phyloP scores from a whole-genome alignment of 148 eudicot species.

The Persicaria maculosa region DNA sequence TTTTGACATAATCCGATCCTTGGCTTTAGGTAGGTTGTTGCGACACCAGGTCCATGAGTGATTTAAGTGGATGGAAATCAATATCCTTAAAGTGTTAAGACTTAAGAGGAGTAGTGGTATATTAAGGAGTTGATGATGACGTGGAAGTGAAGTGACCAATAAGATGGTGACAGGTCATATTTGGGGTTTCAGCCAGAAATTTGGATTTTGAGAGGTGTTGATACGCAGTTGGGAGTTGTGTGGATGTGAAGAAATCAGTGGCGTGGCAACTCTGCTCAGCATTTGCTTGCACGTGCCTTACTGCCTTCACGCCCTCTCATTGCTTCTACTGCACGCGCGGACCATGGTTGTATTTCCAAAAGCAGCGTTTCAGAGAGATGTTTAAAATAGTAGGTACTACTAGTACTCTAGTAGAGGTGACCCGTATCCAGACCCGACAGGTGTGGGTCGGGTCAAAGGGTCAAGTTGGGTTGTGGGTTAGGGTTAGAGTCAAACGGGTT shows the following conservation, averaged over 20 bases:
- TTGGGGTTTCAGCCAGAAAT: neutral
- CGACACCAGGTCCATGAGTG: constrained; percentile 25
- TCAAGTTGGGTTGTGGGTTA: no score
- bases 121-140: neutral
- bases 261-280: neutral
- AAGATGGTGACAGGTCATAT: constrained; percentile 1
- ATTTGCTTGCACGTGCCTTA: constrained; percentile 5
- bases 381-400: no score
- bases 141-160: constrained; percentile 1
- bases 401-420: no score
- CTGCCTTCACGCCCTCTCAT: neutral
- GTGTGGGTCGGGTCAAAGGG: no score
- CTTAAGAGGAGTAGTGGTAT: no score
- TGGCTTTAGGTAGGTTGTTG: no score
- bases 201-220: neutral
- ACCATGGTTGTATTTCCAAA: no score
- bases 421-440: no score
- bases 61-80: constrained; percentile 47
- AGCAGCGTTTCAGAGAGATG: no score
- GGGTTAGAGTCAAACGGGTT: no score
- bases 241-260: neutral
- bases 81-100: no score
- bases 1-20: constrained; percentile 1
- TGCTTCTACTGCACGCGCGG: constrained; percentile 7
- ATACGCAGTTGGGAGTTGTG: neutral